A percentile compares a stretch with the other conserved stretches of the same genome.
Conservation (phyloP, 371 early-diverging fungal species). For the Ordospora pajunii region DNA sequence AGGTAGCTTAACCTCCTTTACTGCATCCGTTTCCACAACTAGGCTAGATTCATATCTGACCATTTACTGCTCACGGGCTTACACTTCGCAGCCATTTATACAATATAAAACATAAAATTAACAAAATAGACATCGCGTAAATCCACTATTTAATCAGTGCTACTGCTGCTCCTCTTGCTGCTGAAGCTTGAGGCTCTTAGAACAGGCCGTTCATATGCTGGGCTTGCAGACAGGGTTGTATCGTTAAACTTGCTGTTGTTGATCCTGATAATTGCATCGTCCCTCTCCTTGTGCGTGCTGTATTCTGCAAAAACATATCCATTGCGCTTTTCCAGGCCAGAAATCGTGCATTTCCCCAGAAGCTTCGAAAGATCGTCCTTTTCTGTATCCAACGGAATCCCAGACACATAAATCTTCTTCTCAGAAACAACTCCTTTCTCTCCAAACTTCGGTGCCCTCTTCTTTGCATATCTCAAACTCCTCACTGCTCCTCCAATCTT, state of each 20-base stretch:
- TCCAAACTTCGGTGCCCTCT: not conserved
- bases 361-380: slow-evolving; percentile 4
- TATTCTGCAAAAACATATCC: slow-evolving; percentile 25
- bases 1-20: not conserved
- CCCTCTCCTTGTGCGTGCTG: not conserved
- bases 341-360: slow-evolving; percentile 32
- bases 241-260: slow-evolving; percentile 9
- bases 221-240: not conserved
- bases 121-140: not conserved
- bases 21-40: not conserved
- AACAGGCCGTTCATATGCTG: slow-evolving; percentile 14
- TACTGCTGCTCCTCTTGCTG: not conserved
- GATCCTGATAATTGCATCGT: slow-evolving; percentile 9
- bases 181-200: not conserved
- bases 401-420: slow-evolving; percentile 31
- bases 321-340: not conserved
- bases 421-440: slow-evolving; percentile 7
- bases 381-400: slow-evolving; percentile 17
- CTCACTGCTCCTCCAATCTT: not conserved
- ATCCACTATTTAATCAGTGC: not conserved
- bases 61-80: not conserved
- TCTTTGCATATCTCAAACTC: slow-evolving; percentile 9
- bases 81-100: no score
- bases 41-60: not conserved
- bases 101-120: no score